Conservation (phyloP, 1,284 basidiomycete genomes). For the Tilletia caries region DNA sequence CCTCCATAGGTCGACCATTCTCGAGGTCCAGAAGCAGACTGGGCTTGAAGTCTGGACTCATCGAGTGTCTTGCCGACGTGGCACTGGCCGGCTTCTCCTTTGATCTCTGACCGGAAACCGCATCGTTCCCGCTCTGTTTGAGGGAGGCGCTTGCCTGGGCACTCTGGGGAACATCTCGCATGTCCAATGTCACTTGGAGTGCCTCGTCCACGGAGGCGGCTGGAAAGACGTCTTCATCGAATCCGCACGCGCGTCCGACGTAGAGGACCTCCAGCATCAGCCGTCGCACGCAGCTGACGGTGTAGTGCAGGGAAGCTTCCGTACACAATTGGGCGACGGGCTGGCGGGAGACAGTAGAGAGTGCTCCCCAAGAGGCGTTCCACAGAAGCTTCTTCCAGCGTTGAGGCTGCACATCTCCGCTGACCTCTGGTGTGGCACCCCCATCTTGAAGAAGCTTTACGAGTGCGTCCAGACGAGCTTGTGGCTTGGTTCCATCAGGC, state of each 20-base stretch:
- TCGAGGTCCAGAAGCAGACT: conserved; percentile 46
- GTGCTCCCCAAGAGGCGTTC: conserved; percentile 48
- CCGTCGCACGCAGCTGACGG: conserved; percentile 52
- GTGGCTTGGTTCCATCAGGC: conserved; percentile 25
- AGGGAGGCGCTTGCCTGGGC: neutral
- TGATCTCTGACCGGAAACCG: neutral
- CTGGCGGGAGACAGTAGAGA: conserved; percentile 56
- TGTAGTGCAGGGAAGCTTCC: conserved; percentile 50
- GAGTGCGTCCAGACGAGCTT: conserved; percentile 49
- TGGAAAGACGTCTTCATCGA: conserved; percentile 34
- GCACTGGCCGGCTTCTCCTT: conserved; percentile 8
- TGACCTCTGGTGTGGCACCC: conserved; percentile 53
- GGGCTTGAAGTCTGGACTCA: conserved; percentile 36
- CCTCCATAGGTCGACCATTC: conserved; percentile 39
- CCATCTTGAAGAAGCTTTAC: conserved; percentile 53
- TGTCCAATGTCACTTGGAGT: conserved; percentile 31
- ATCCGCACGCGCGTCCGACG: conserved; percentile 53
- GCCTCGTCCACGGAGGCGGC: conserved; percentile 30
- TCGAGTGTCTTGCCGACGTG: neutral
- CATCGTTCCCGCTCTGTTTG: neutral
- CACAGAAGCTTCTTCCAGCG: conserved; percentile 58
- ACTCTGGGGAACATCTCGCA: conserved; percentile 1
- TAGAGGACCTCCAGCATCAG: conserved; percentile 56
- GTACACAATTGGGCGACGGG: conserved; percentile 55
- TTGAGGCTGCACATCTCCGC: conserved; percentile 57